A percentile compares a stretch with the other conserved stretches of the same genome.
Conservation (phyloP, 176 grass and related monocot species). For the Urochloa ruziziensis region DNA sequence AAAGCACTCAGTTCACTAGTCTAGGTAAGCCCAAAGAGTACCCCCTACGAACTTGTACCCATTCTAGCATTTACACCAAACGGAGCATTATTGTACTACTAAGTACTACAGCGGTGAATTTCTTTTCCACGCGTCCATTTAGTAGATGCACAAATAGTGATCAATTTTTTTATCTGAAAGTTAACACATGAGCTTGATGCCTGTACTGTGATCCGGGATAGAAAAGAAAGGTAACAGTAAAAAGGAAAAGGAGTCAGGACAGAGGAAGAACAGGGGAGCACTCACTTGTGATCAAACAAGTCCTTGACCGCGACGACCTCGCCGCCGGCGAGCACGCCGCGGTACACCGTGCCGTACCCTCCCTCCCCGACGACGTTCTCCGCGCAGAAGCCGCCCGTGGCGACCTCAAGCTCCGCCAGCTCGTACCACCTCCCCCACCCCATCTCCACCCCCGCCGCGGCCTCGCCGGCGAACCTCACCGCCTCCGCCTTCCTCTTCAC, state of each 20-base stretch:
- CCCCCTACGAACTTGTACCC: background rate
- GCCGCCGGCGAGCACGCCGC: conserved; percentile 71
- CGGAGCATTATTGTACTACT: conserved; percentile 5
- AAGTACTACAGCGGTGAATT: background rate
- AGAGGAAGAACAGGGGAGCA: background rate
- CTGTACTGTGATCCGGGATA: background rate
- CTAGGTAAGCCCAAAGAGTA: background rate
- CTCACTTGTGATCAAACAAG: conserved; percentile 96
- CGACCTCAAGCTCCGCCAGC: conserved; percentile 76
- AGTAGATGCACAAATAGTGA: background rate
- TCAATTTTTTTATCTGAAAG: background rate
- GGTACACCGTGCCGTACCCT: conserved; percentile 89
- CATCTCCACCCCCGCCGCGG: conserved; percentile 47
- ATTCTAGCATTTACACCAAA: conserved; percentile 17
- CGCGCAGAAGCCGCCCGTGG: conserved; percentile 53
- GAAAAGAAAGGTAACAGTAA: background rate
- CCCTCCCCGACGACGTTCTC: conserved; percentile 78
- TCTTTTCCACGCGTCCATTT: background rate
- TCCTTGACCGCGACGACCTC: conserved; percentile 87
- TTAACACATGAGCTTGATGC: background rate
- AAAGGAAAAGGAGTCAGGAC: background rate
- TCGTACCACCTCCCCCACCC: conserved; percentile 97
- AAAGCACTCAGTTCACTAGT: conserved; percentile 26
- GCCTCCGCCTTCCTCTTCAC: conserved; percentile 20
- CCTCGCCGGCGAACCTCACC: background rate